These are phyloP conservation scores for Daldinia vernicosa DNA, from an alignment of 495 filamentous ascomycete species.

Conservation along the genomic window DNA sequence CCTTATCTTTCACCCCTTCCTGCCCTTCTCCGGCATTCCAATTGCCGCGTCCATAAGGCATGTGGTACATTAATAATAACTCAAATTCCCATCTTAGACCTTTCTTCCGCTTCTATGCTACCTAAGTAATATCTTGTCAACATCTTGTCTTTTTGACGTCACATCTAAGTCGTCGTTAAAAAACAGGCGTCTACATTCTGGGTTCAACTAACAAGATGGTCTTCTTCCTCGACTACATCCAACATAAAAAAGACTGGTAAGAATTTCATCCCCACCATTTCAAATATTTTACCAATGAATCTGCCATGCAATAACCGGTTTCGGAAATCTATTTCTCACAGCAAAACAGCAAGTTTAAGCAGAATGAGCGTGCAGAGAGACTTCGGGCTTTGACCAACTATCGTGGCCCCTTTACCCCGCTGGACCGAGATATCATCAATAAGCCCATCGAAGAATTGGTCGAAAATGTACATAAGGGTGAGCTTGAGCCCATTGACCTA, in stretches of 20 bases:
- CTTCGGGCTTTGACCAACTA: slow-evolving; percentile 75
- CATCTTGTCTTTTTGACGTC: slow-evolving; percentile 11
- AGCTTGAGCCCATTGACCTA: slow-evolving; percentile 73
- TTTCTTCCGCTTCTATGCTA: slow-evolving; percentile 7
- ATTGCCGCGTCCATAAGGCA: not conserved
- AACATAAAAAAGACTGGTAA: slow-evolving; percentile 69
- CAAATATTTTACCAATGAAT: not conserved
- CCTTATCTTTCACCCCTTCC: slow-evolving; percentile 26
- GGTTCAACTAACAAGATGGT: slow-evolving; percentile 49
- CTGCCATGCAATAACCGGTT: not conserved
- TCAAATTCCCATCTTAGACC: slow-evolving; percentile 3
- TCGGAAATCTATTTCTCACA: slow-evolving; percentile 22
- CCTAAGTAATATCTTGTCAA: not conserved
- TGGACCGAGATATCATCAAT: slow-evolving; percentile 72
- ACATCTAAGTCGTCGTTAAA: not conserved
- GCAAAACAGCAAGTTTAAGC: slow-evolving; percentile 75
- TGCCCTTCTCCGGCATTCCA: slow-evolving; percentile 27
- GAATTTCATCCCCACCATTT: slow-evolving; percentile 11
- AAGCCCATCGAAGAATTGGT: slow-evolving; percentile 83
- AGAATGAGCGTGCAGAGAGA: slow-evolving; percentile 72
- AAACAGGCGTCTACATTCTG: not conserved
- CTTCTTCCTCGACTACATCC: slow-evolving; percentile 66
- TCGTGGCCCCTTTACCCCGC: slow-evolving; percentile 65
- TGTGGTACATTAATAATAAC: slow-evolving; percentile 9
- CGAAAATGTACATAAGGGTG: slow-evolving; percentile 73